Conservation (phyloP, 257 asterid species). For the Penstemon davidsonii region DNA sequence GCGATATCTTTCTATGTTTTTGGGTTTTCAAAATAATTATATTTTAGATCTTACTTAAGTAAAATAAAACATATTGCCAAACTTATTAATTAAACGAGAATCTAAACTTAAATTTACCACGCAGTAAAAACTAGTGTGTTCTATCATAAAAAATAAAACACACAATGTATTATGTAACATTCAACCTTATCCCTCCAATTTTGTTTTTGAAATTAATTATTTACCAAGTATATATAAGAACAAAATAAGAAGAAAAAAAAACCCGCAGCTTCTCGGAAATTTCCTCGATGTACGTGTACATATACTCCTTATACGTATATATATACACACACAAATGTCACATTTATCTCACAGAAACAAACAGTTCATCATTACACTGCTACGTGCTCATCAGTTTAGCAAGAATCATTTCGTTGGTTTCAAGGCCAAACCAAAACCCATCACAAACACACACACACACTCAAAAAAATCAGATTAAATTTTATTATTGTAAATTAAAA, state of each 20-base stretch:
- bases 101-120: too few relatives aligned
- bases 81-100: too few relatives aligned
- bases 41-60: too few relatives aligned
- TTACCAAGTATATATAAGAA: not conserved
- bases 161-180: too few relatives aligned
- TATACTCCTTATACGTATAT: not conserved
- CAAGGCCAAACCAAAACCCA: not conserved
- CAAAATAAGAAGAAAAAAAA: not conserved
- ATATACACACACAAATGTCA: not conserved
- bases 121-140: too few relatives aligned
- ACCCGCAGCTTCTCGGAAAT: conserved; percentile 27
- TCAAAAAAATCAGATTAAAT: not conserved
- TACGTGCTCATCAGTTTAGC: conserved; percentile 4
- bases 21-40: too few relatives aligned
- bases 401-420: not conserved
- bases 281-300: not conserved
- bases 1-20: too few relatives aligned
- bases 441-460: not conserved
- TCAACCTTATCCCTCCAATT: too few relatives aligned
- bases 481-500: not conserved
- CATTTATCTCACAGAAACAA: not conserved
- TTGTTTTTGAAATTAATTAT: not conserved
- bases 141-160: too few relatives aligned
- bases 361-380: not conserved
- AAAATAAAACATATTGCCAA: too few relatives aligned